These are phyloP conservation scores for Magnolia officinalis DNA, from an alignment of 164 flowering plant genomes.

Conservation along the genomic window DNA sequence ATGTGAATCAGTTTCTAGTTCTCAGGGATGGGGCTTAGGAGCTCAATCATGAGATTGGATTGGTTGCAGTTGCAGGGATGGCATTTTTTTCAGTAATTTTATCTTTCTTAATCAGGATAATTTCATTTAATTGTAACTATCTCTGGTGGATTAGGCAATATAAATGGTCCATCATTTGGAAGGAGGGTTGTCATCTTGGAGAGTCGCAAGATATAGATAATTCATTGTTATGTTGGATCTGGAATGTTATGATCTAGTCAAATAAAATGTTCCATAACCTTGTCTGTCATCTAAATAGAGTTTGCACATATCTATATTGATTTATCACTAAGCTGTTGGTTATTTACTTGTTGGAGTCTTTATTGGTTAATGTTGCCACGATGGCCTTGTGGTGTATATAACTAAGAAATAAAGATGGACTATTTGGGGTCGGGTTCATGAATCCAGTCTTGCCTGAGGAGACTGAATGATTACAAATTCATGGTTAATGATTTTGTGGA, in stretches of 20 bases:
- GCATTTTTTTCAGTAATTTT: too few species aligned
- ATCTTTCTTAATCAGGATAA: slow-evolving; percentile 53
- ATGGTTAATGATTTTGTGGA: neutral
- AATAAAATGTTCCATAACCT: slow-evolving; percentile 61
- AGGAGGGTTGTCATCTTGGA: slow-evolving; percentile 89
- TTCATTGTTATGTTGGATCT: slow-evolving; percentile 98
- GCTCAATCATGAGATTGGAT: too few species aligned
- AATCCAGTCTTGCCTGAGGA: neutral
- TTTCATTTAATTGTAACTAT: slow-evolving; percentile 79
- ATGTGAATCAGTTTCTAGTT: too few species aligned
- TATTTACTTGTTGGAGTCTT: neutral
- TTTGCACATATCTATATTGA: too few species aligned
- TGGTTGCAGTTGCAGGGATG: too few species aligned
- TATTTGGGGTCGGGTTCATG: too few species aligned
- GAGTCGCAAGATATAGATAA: slow-evolving; percentile 89
- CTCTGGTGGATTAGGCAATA: slow-evolving; percentile 74
- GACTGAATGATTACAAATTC: neutral
- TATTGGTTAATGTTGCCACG: neutral
- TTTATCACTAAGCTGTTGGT: slow-evolving; percentile 1
- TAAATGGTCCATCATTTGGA: slow-evolving; percentile 74
- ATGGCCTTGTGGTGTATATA: too few species aligned
- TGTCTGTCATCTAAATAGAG: too few species aligned
- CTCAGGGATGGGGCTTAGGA: too few species aligned
- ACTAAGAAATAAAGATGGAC: too few species aligned
- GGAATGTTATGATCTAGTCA: slow-evolving; percentile 87